These are phyloP conservation scores for Trichocladium uniseriatum DNA, from an alignment of 495 filamentous ascomycete genomes.

Conservation along the genomic window DNA sequence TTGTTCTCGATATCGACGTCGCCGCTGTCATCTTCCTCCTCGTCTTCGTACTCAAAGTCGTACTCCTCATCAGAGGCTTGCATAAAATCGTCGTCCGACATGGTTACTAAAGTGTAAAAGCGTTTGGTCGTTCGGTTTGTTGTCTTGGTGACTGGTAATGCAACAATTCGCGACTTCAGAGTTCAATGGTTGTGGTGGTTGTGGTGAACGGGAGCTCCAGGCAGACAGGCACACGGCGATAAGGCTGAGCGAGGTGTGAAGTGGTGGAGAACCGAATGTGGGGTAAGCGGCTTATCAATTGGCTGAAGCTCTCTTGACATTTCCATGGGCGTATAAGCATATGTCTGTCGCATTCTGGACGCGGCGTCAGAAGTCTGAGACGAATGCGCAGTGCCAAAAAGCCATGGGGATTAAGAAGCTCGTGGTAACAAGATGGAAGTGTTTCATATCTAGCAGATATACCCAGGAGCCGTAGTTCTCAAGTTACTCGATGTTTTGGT, in stretches of 20 bases:
- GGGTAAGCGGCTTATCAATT: constrained; percentile 20
- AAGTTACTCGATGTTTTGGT: too few species aligned
- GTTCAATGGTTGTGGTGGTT: not conserved
- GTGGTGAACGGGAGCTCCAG: not conserved
- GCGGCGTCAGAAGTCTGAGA: too few species aligned
- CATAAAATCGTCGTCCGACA: constrained; percentile 99
- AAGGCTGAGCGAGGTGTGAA: constrained; percentile 9
- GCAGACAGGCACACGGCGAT: constrained; percentile 4
- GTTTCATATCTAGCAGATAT: too few species aligned
- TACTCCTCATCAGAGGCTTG: constrained; percentile 95
- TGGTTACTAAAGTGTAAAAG: constrained; percentile 29
- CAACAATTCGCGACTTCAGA: not conserved
- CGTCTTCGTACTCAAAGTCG: constrained; percentile 91
- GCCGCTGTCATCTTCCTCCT: constrained; percentile 78
- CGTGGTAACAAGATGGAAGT: too few species aligned
- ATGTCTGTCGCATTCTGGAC: not conserved
- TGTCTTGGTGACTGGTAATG: not conserved
- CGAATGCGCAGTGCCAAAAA: too few species aligned
- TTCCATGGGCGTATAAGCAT: not conserved
- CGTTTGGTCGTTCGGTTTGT: not conserved
- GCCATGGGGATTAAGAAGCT: too few species aligned
- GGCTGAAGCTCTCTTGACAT: not conserved
- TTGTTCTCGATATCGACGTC: constrained; percentile 98
- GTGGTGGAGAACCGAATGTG: constrained; percentile 15
- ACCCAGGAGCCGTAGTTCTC: too few species aligned